Base-by-base conservation (phyloP, 805 yeast genomes). In the Barnettozyma sucrosica region DNA sequence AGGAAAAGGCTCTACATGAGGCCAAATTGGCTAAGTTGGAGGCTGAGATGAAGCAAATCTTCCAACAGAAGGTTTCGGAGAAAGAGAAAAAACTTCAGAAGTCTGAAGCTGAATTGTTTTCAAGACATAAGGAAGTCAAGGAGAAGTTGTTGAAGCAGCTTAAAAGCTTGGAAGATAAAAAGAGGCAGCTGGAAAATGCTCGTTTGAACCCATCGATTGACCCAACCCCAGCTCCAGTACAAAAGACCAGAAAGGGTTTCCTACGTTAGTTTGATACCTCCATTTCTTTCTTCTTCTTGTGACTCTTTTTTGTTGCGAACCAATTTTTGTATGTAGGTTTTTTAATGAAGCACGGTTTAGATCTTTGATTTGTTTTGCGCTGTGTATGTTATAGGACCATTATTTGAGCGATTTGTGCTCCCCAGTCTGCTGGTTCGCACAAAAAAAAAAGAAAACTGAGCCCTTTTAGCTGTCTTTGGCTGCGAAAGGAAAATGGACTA, bases 41-140 rank as follows among this genome's bases (percentile, higher is more conserved):
- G 72, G 79, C 89, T 36, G 98, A 93, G 70, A 89, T 93, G 97
- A 90, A 92, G 72, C 76, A 83, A 24, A 96, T 93, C 47, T 93
- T 93, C 81, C 96, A 90, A 71, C 93, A 87, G 63, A 93, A 93
- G 73, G 99, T 93, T 28, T 74, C 85, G 50, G 97, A 90, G 70
- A 95, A 93, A 81, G 99, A 93, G 69, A 88, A 89, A 77, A 92
- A 92, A 72, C 79, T 93, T 64, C 96, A 90, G 72, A 87, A 88
- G 70, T 88, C 96, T 41, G 99, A 93, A 72, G 93, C 95, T 49
- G 99, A 93, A 68, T 78, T 93, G 63, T 92, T 92, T 66, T 79
- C 93, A 36, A 84, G 95, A 67, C 99, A 93, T 69, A 88, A 89
- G 69, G 98, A 93, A 68, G 90, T 92, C 92, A 92, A 92, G 70